Base-by-base conservation (phyloP, 208 protist genomes). In the Trypanosoma boissoni region DNA sequence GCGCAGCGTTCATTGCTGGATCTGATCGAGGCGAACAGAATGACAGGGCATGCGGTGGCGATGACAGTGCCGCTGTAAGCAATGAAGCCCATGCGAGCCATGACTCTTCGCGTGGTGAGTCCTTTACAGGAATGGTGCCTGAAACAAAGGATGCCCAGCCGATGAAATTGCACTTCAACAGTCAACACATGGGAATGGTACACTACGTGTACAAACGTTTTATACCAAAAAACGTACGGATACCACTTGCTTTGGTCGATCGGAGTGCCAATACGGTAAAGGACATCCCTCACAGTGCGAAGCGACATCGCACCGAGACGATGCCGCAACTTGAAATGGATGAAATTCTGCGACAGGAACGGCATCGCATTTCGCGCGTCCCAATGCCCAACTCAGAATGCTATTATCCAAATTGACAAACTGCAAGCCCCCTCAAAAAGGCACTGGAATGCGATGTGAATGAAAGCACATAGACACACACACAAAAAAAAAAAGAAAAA, bases 331-430 rank as follows among this genome's bases (percentile, higher is more conserved):
- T 32, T 16, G 45, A 46, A n/a, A 45, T 69, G 48, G 63, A 62
- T 46, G 31, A 23, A 2, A 54, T 69, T 7, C 18, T 69, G 32
- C 65, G 64, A 34, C 49, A 45, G 29, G 49, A 67, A 20, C 42
- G 56, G 27, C 12, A 50, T 8, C 57, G 45, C 10, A 88, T 88
- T 54, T 54, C 44, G 12, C 81, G 64, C 42, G 72, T 88, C 42
- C 75, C 81, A 3, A 85, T 88, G 81, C 77, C 81, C 10, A 70
- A 74, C 39, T 43, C 76, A 4, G 81, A 88, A 64, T 83, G 74
- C 54, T 54, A 60, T 27, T 85, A 88, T 56, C 71, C 68, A 2
- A 56, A 62, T 2, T 78, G 44, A 24, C 2, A 2, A 29, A 36
- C 29, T 43, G 23, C 34, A 39, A 16, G 6, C 12, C 12, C 12